Evolutionary conservation across 345 rosid genomes (phyloP).

Genomic region (Eucalyptus virginea): DNA sequence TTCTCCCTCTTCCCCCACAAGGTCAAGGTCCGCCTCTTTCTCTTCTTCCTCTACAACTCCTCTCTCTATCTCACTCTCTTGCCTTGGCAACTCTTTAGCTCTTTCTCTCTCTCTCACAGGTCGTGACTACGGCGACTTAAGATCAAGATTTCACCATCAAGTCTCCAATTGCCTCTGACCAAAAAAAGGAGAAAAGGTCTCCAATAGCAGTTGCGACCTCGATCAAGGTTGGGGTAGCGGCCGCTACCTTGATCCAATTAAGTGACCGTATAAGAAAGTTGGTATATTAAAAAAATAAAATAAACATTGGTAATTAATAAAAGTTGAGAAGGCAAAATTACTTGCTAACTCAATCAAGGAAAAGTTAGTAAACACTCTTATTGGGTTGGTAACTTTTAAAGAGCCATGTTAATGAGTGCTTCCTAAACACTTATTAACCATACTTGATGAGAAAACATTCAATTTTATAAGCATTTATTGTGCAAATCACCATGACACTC

Average conservation of each 20-base stretch:
- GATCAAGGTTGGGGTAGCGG: background rate
- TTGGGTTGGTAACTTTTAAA: background rate
- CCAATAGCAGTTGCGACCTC: background rate
- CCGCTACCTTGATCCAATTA: background rate
- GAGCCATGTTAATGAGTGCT: background rate
- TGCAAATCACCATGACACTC: background rate
- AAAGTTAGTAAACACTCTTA: background rate
- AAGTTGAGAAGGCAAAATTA: background rate
- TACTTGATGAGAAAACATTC: background rate
- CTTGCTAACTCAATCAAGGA: background rate
- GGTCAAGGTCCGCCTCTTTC: background rate
- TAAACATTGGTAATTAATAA: background rate
- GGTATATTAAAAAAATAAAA: background rate
- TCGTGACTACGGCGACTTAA: background rate
- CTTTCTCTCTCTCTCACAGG: background rate
- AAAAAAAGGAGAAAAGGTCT: background rate
- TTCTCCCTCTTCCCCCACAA: background rate
- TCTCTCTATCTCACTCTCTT: background rate
- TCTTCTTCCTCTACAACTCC: background rate
- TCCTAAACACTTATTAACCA: background rate
- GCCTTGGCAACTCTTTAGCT: background rate
- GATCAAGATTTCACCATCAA: background rate
- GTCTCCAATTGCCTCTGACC: background rate
- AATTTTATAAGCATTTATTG: background rate
- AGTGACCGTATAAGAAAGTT: background rate